A percentile compares a stretch with the other conserved stretches of the same genome.
phyloP scores from a whole-genome alignment of 148 eudicot genomes.

The Suaeda aralocaspica region DNA sequence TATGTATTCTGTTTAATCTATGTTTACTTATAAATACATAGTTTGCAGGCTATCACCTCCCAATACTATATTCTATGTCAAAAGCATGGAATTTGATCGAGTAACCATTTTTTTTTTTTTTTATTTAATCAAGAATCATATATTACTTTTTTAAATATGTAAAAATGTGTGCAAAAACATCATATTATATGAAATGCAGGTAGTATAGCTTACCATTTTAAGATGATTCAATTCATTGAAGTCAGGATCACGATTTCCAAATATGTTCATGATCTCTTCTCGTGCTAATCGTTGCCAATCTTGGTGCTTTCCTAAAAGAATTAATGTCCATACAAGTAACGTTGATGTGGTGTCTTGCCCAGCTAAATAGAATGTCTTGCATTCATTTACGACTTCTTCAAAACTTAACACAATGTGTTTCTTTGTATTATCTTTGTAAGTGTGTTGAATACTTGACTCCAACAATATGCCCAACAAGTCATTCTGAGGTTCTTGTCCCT shows the following conservation, averaged over 20 bases:
- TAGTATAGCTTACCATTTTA: conserved; percentile 14
- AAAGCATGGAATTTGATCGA: too few relatives aligned
- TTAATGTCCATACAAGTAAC: conserved; percentile 32
- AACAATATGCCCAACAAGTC: conserved; percentile 27
- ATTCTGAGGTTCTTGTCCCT: conserved; percentile 5
- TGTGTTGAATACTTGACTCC: conserved; percentile 7
- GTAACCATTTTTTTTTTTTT: too few relatives aligned
- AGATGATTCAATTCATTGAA: conserved; percentile 21
- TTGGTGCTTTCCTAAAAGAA: conserved; percentile 26
- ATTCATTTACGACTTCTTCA: conserved; percentile 26
- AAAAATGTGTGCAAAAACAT: too few relatives aligned
- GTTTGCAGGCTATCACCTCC: too few relatives aligned
- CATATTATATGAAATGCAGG: too few relatives aligned
- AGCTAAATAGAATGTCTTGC: conserved; percentile 31
- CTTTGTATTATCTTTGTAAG: not conserved
- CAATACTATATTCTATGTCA: too few relatives aligned
- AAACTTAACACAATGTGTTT: conserved; percentile 6
- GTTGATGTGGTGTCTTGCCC: conserved; percentile 35
- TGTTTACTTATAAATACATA: too few relatives aligned
- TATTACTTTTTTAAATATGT: too few relatives aligned
- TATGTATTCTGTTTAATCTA: too few relatives aligned
- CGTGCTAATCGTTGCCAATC: conserved; percentile 38
- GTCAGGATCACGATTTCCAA: conserved; percentile 24
- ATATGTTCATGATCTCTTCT: conserved; percentile 23
- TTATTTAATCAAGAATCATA: too few relatives aligned